Conservation (phyloP, 208 protist species). For the Trypanosoma scelopori region DNA sequence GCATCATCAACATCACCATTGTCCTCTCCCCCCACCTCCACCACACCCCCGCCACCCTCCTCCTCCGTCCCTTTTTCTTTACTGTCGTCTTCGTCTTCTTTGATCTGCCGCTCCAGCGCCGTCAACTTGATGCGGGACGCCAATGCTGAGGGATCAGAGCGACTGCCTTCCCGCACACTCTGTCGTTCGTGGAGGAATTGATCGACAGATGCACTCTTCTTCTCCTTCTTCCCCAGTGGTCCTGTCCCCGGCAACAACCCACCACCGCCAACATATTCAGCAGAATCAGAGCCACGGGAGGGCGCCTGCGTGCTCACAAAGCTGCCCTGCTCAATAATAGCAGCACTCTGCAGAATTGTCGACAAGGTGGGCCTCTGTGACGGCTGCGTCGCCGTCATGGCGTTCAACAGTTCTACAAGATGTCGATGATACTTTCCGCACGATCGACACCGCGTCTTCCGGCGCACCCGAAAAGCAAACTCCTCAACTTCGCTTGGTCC, state of each 20-base stretch:
- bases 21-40: not conserved
- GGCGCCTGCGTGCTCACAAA: not conserved
- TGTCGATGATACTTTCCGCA: conserved; percentile 40
- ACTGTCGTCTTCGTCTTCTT: not conserved
- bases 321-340: conserved; percentile 33
- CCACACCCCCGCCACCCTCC: too few relatives aligned
- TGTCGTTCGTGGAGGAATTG: too few relatives aligned
- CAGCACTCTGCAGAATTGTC: conserved; percentile 28
- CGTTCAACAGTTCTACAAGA: conserved; percentile 38
- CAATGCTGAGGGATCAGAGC: too few relatives aligned
- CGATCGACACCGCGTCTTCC: conserved; percentile 26
- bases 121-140: too few relatives aligned
- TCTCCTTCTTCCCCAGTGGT: too few relatives aligned
- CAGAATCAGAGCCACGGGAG: not conserved
- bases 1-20: not conserved
- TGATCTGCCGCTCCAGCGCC: too few relatives aligned
- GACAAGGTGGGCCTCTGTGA: conserved; percentile 29
- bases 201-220: too few relatives aligned
- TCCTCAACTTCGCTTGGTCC: not conserved
- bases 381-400: conserved; percentile 32
- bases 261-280: not conserved
- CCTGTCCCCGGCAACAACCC: too few relatives aligned
- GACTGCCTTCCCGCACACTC: too few relatives aligned
- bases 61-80: too few relatives aligned
- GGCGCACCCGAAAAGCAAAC: not conserved